Percentiles rank a stretch among this genome's conserved stretches.
Conservation (phyloP, 805 yeast genomes). For the Nakazawaea siamensis region DNA sequence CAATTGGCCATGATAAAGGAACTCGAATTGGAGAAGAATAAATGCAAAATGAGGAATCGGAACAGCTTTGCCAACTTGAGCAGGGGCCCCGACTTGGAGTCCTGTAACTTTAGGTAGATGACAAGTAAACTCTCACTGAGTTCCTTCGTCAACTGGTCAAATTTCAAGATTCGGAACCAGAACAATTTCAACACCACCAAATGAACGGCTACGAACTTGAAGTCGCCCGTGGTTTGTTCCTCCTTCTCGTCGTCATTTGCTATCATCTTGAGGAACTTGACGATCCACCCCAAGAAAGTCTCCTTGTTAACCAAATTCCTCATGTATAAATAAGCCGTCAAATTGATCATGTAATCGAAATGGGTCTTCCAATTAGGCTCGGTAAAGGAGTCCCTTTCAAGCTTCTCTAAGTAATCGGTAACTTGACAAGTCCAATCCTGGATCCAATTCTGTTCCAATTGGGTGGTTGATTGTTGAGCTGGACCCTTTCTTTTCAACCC, state of each 20-base stretch:
- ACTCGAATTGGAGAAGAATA: slow-evolving; percentile 45
- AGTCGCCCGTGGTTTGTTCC: slow-evolving; percentile 12
- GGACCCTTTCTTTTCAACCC: slow-evolving; percentile 43
- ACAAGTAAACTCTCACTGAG: slow-evolving; percentile 52
- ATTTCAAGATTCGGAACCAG: slow-evolving; percentile 58
- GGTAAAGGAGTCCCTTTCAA: slow-evolving; percentile 32
- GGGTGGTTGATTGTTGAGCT: not conserved
- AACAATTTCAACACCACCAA: slow-evolving; percentile 53
- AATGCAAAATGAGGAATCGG: slow-evolving; percentile 27
- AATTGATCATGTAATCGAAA: slow-evolving; percentile 51
- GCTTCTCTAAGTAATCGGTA: slow-evolving; percentile 46
- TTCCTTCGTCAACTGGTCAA: slow-evolving; percentile 55
- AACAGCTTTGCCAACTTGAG: slow-evolving; percentile 10
- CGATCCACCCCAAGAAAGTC: slow-evolving; percentile 55
- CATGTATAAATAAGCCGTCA: slow-evolving; percentile 57
- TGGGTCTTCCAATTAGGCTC: slow-evolving; percentile 35
- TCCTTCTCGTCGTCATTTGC: slow-evolving; percentile 1
- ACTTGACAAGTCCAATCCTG: slow-evolving; percentile 90
- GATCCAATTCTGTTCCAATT: slow-evolving; percentile 39
- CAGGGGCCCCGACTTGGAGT: slow-evolving; percentile 12
- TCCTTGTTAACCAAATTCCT: slow-evolving; percentile 60
- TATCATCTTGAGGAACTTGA: slow-evolving; percentile 39
- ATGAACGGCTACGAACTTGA: slow-evolving; percentile 19
- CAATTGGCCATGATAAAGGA: slow-evolving; percentile 55
- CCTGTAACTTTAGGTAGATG: slow-evolving; percentile 27